phyloP scores from a whole-genome alignment of 139 green algal genomes.

The Picochlorum sp. region DNA sequence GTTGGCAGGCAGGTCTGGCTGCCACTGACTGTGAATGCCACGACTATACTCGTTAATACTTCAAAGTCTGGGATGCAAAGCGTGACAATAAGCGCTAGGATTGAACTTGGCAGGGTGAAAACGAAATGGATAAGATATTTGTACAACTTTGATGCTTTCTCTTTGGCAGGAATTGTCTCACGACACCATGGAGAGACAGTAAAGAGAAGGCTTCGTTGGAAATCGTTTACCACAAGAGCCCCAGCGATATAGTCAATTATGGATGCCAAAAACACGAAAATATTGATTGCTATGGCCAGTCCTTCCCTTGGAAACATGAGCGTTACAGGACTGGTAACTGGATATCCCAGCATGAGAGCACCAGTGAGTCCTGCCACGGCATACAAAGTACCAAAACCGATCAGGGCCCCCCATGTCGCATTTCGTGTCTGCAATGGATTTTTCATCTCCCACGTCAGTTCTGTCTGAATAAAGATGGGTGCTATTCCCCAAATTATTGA shows the following conservation, averaged over 20 bases:
- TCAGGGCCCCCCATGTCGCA: background rate
- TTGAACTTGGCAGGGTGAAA: background rate
- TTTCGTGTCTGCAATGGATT: conserved; percentile 1
- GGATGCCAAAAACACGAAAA: background rate
- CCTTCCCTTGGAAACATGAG: background rate
- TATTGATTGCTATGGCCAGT: background rate
- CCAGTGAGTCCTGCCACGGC: background rate
- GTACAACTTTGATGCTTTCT: background rate
- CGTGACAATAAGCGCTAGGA: background rate
- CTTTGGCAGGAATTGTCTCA: background rate
- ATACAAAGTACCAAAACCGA: background rate
- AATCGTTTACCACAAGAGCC: background rate
- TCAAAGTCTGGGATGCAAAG: conserved; percentile 1
- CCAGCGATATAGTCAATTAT: conserved; percentile 1
- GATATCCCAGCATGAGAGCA: background rate
- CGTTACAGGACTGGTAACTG: background rate
- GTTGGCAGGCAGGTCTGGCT: background rate
- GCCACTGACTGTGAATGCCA: background rate
- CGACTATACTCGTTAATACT: background rate
- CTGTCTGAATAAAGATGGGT: background rate
- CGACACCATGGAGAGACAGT: background rate
- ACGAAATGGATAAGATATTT: background rate
- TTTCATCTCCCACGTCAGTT: background rate
- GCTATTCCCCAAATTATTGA: background rate
- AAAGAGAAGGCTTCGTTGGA: background rate